Percentiles rank a stretch among this genome's conserved stretches.
Conservation (phyloP, 2,329 filamentous ascomycete genomes). For the Aspergillus sp. region DNA sequence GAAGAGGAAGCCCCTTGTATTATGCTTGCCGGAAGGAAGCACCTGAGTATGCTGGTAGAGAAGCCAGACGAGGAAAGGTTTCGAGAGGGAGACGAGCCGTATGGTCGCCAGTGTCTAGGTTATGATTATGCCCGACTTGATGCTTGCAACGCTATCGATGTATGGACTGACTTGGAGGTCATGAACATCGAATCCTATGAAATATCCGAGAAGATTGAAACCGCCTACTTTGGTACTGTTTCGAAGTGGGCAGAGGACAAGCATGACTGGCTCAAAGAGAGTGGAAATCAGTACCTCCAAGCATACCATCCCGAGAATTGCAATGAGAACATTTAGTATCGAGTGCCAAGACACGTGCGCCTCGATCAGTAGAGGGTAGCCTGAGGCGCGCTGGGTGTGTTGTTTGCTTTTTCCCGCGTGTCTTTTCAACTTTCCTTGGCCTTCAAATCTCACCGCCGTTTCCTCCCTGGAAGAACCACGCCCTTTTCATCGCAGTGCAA, state of each 20-base stretch:
- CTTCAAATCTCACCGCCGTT: neutral
- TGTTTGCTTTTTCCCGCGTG: neutral
- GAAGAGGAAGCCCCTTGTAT: neutral
- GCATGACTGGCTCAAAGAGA: neutral
- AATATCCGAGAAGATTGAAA: neutral
- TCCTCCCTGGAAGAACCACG: neutral
- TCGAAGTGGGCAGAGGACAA: neutral
- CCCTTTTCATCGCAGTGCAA: neutral
- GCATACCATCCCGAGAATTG: neutral
- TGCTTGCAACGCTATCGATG: neutral
- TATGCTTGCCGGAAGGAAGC: neutral
- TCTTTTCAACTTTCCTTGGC: neutral
- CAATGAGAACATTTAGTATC: neutral
- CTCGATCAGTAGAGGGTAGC: too few relatives aligned
- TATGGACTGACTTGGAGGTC: neutral
- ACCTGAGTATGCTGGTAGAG: neutral
- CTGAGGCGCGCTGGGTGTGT: neutral
- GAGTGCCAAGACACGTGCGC: too few relatives aligned
- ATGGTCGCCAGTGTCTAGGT: neutral
- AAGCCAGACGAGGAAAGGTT: neutral
- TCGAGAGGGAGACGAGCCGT: neutral
- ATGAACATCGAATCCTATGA: neutral
- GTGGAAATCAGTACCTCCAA: neutral
- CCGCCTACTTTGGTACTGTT: neutral
- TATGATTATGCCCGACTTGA: neutral